Percentiles rank a stretch among this genome's conserved stretches.
Conservation (phyloP, 2,329 filamentous ascomycete genomes). For the Sporothrix globosa region DNA sequence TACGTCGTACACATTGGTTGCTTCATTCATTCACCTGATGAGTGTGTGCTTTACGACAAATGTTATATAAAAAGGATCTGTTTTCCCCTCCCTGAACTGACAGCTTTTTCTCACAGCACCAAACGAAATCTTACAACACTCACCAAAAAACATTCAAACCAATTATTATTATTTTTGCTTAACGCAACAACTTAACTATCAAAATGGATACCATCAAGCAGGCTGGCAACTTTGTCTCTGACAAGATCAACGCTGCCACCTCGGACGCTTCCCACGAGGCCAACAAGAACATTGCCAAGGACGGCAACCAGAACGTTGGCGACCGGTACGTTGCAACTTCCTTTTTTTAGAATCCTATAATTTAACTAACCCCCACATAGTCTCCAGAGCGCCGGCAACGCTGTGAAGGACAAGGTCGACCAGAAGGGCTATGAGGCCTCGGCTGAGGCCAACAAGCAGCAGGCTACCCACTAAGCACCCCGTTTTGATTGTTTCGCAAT, state of each 20-base stretch:
- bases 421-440: slow-evolving; percentile 43
- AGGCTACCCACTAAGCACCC: slow-evolving; percentile 44
- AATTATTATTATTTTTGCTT: slow-evolving; percentile 7
- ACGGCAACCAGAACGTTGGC: slow-evolving; percentile 51
- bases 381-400: slow-evolving; percentile 41
- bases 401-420: slow-evolving; percentile 45
- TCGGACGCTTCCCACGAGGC: slow-evolving; percentile 56
- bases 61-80: slow-evolving; percentile 29
- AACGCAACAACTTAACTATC: slow-evolving; percentile 36
- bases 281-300: slow-evolving; percentile 64
- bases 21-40: not conserved
- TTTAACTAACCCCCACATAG: slow-evolving; percentile 37
- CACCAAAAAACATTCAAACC: slow-evolving; percentile 30
- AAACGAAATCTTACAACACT: slow-evolving; percentile 28
- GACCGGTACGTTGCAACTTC: slow-evolving; percentile 48
- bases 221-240: slow-evolving; percentile 62
- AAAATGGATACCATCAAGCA: slow-evolving; percentile 53
- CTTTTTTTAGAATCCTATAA: not conserved
- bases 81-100: not conserved
- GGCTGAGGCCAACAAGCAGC: slow-evolving; percentile 48
- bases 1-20: not conserved
- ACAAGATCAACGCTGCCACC: slow-evolving; percentile 56
- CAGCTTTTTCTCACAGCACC: not conserved
- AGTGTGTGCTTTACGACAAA: not conserved
- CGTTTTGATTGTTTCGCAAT: not conserved